Conservation (phyloP, 805 yeast species). For the Candida peoriensis region DNA sequence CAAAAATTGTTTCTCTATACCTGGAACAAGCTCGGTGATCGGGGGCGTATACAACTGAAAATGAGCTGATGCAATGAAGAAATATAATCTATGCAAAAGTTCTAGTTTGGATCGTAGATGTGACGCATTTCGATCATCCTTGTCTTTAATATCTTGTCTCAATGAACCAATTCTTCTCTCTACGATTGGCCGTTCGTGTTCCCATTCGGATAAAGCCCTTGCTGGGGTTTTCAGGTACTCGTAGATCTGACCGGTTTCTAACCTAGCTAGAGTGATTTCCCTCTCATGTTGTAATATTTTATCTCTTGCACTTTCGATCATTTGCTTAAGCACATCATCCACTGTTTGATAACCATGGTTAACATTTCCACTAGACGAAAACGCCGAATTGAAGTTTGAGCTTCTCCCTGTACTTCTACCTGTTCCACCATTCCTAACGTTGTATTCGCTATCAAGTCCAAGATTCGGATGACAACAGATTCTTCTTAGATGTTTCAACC, state of each 20-base stretch:
- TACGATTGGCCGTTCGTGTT: conserved; percentile 22
- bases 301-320: conserved; percentile 53
- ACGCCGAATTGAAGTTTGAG: no score
- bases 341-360: conserved; percentile 39
- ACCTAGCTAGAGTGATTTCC: conserved; percentile 34
- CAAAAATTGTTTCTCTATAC: conserved; percentile 13
- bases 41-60: conserved; percentile 46
- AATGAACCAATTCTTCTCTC: conserved; percentile 8
- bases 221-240: conserved; percentile 54
- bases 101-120: conserved; percentile 44
- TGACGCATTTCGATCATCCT: conserved; percentile 19
- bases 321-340: conserved; percentile 60
- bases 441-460: conserved; percentile 18
- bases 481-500: conserved; percentile 69
- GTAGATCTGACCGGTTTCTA: conserved; percentile 63
- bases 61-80: conserved; percentile 70
- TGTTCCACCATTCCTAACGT: not conserved
- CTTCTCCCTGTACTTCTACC: not conserved
- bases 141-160: conserved; percentile 2
- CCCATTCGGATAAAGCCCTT: conserved; percentile 45
- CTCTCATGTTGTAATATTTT: conserved; percentile 47
- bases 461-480: conserved; percentile 76
- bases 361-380: no score
- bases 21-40: conserved; percentile 21
- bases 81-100: conserved; percentile 68